Conservation (phyloP, 345 rosid species). For the Arabidopsis thaliana region DNA sequence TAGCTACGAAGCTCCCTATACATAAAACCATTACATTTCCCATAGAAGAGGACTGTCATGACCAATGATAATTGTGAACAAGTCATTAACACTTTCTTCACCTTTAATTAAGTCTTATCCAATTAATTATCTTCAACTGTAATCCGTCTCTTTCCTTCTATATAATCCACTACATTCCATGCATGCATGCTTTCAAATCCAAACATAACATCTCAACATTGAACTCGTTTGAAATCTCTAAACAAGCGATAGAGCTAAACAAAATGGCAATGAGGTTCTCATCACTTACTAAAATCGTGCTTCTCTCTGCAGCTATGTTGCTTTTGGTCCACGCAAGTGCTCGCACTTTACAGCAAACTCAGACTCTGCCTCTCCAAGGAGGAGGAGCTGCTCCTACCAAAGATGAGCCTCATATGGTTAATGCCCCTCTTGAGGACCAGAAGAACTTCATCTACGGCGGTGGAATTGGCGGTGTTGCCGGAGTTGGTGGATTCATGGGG, state of each 20-base stretch:
- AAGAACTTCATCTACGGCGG: slow-evolving; percentile 35
- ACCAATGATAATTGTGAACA: slow-evolving; percentile 30
- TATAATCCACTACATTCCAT: slow-evolving; percentile 22
- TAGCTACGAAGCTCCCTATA: slow-evolving; percentile 9
- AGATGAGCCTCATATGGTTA: slow-evolving; percentile 27
- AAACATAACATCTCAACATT: not conserved
- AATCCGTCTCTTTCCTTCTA: slow-evolving; percentile 14
- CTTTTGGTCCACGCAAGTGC: slow-evolving; percentile 41
- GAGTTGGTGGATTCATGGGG: slow-evolving; percentile 44
- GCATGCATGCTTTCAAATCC: slow-evolving; percentile 16
- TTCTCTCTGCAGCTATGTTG: slow-evolving; percentile 20
- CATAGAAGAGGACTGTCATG: slow-evolving; percentile 19
- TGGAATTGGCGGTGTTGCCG: slow-evolving; percentile 42
- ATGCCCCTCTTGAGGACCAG: slow-evolving; percentile 22
- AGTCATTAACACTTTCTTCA: slow-evolving; percentile 23
- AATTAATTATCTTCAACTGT: slow-evolving; percentile 43
- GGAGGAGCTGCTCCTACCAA: slow-evolving; percentile 26
- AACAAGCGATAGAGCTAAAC: not conserved
- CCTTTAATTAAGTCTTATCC: slow-evolving; percentile 19
- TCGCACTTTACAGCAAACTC: slow-evolving; percentile 37
- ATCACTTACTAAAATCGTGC: slow-evolving; percentile 24
- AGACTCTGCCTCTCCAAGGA: slow-evolving; percentile 29
- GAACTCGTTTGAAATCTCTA: not conserved
- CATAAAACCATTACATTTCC: slow-evolving; percentile 16
- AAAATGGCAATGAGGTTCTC: slow-evolving; percentile 28